Conservation (phyloP, 495 filamentous ascomycete genomes). For the Hamigera avellanea region DNA sequence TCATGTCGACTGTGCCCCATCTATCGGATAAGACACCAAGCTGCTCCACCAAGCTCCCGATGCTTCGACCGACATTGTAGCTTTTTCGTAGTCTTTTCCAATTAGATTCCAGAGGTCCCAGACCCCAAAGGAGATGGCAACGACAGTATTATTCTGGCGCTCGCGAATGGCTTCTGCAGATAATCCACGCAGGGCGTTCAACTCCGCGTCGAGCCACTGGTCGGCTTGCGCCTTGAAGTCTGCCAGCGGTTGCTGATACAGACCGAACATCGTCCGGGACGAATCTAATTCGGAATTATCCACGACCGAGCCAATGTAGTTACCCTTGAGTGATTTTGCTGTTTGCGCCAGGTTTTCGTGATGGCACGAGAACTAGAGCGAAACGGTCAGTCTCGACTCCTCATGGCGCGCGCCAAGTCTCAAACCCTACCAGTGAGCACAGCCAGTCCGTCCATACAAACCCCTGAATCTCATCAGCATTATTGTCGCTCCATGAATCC, state of each 20-base stretch:
- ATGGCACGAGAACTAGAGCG: constrained; percentile 28
- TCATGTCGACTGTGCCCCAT: constrained; percentile 28
- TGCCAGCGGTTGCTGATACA: constrained; percentile 19
- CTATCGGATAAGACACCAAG: constrained; percentile 23
- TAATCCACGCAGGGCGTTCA: constrained; percentile 8
- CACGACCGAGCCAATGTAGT: constrained; percentile 29
- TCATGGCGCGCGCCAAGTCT: no score
- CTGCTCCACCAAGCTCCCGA: constrained; percentile 33
- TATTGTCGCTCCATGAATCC: constrained; percentile 39
- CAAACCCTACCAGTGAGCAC: constrained; percentile 28
- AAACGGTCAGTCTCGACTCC: neutral
- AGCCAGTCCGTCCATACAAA: constrained; percentile 35
- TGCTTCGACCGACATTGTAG: constrained; percentile 26
- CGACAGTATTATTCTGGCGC: constrained; percentile 22
- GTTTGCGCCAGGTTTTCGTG: constrained; percentile 36
- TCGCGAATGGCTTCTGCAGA: constrained; percentile 10
- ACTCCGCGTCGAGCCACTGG: constrained; percentile 28
- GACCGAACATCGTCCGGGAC: constrained; percentile 2
- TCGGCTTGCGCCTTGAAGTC: constrained; percentile 33
- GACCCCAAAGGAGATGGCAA: constrained; percentile 36
- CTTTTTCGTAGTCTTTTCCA: constrained; percentile 20
- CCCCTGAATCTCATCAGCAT: constrained; percentile 23
- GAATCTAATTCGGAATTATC: constrained; percentile 22
- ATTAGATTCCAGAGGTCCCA: constrained; percentile 41
- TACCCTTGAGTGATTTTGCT: constrained; percentile 15